phyloP scores from a whole-genome alignment of 202 grass and related monocot genomes.

The Hordeum pubiflorum region DNA sequence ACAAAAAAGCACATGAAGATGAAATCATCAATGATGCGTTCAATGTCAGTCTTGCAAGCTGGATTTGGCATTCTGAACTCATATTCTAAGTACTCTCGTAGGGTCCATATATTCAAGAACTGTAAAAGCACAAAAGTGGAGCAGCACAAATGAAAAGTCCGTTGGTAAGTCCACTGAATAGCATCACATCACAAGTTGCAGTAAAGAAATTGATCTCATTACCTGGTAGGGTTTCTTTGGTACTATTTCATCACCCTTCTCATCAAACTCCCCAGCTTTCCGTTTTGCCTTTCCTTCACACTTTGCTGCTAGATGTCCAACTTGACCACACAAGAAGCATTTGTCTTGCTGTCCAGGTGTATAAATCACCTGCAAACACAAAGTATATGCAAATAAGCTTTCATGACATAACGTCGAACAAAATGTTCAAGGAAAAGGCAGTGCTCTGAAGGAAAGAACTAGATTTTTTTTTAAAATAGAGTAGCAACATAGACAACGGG shows the following conservation, averaged over 20 bases:
- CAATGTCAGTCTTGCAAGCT: constrained; percentile 83
- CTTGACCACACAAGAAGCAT: constrained; percentile 95
- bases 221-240: constrained; percentile 98
- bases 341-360: constrained; percentile 96
- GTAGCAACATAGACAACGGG: background rate
- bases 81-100: constrained; percentile 87
- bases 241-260: constrained; percentile 60
- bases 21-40: constrained; percentile 96
- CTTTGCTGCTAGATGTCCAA: constrained; percentile 91
- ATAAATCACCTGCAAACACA: constrained; percentile 74
- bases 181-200: background rate
- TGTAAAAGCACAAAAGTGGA: constrained; percentile 38
- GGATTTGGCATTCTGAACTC: constrained; percentile 91
- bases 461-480: background rate
- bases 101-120: constrained; percentile 99
- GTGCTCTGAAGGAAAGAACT: background rate
- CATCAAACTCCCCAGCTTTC: constrained; percentile 92
- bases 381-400: constrained; percentile 9
- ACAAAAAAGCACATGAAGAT: constrained; percentile 99
- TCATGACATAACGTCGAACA: constrained; percentile 7
- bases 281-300: constrained; percentile 92
- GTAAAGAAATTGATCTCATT: constrained; percentile 2
- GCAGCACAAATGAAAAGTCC: background rate
- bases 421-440: background rate
- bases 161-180: background rate